Evolutionary conservation across 768 basidiomycete species (phyloP), one percentile per base, ranked within the genome.

Genomic region (Butyriboletus loyo): DNA sequence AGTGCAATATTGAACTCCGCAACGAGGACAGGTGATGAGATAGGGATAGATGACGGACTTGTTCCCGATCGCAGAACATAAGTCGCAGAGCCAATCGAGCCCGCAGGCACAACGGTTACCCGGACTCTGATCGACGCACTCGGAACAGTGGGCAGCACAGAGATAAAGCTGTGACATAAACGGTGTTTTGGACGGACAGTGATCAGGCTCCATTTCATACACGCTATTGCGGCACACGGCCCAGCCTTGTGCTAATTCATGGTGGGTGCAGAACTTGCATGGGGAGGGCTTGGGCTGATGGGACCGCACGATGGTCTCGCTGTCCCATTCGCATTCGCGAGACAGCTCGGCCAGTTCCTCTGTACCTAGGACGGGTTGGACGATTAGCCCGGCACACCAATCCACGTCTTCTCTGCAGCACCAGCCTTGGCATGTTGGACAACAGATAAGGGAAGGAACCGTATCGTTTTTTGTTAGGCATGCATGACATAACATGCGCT

Each of bases 321-420:
- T 15, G 42, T 49, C 63, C 56, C 53, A 62, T 0, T 52, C 25
- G n/a, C 21, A 24, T 17, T 47, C 10, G 13, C 7, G 32, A 19
- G 49, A 46, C 3, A 65, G 38, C n/a, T 53, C 11, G 9, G 32
- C 37, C 2, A 47, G 25, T 6, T 45, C 55, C 17, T 37, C n/a
- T 6, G 63, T 55, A 3, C 49, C 59, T 9, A 30, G 19, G 11
- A 50, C 9, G 9, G 53, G 63, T 3, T 55, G 21, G 30, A 27
- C 4, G 46, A 62, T 5, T 8, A 51, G 13, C 5, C 63, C 63
- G 5, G 40, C 22, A 34, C 62, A 65, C 62, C 62, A 61, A 1
- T 40, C 7, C 8, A 17, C 10, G 49, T 65, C 59, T 25, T 51
- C 46, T 11, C 32, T 47, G 10, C 59, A 65, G 38, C 47, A 37